Base-by-base conservation (phyloP, 2,329 filamentous ascomycete species). In the Myriosclerotinia curreyana region DNA sequence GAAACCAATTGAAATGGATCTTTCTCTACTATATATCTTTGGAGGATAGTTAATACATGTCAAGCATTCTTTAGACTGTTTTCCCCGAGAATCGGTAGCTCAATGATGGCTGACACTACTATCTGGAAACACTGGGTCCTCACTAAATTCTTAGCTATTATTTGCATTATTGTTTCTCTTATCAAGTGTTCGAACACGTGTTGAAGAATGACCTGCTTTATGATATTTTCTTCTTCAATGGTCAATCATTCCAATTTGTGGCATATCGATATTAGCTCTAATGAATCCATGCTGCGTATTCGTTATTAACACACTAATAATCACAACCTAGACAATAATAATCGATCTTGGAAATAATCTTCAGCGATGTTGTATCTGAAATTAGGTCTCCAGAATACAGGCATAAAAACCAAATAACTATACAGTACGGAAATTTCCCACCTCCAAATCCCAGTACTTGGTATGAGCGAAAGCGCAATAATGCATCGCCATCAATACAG, bases 341-440 rank as follows among this genome's bases (percentile, higher is more conserved):
- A 36, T 36, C 40, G 28, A 46, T 48, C 15, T 31, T 48, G 54
- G 20, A 46, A 15, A 22, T 34, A 48, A 58, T 46, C n/a, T 58
- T 9, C 54, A 58, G 28, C 54, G 44, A 31, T 46, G 3, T 46
- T 36, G 5, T 46, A 40, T 46, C 15, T 58, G 40, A 58, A 48
- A 58, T 48, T 48, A 48, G 36, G 42, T 58, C 11, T 46, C 20
- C 28, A 36, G 38, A 28, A 14, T 54, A 15, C 50, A 55, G 31
- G 50, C 50, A 62, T 61, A n/a, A 22, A n/a, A 31, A 20, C 40
- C 6, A 31, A 6, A 6, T 31, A 31, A 6, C 28, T 31, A 31
- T 31, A 31, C 60, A 50, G 60, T 20, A 44, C 60, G 60, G 60
- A 38, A 53, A 25, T 62, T 62, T 42, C 60, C 60, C 60, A 62